Evolutionary conservation across 768 basidiomycete species (phyloP), one percentile per base, ranked within the genome.

Genomic region (Lanmaoa rubissima): DNA sequence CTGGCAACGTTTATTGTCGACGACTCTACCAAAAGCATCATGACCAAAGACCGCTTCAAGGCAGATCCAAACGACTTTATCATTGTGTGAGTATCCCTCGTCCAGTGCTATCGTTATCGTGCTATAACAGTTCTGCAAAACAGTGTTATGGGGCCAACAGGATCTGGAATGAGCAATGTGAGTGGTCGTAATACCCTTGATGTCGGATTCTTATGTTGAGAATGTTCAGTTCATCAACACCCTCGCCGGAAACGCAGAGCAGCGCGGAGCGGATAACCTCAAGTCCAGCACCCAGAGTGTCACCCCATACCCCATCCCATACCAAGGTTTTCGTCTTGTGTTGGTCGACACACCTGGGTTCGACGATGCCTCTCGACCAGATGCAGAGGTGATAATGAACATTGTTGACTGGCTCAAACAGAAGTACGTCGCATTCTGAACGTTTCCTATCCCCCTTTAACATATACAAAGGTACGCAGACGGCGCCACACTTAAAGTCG

Each of bases 91-190:
- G 61, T 45, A 26, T 4, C 26, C 12, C 5, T 28, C 17, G 1
- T 32, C 16, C 5, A 10, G 2, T 4, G 11, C 4, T n/a, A 19
- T 39, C 5, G 16, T 24, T 19, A n/a, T 12, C 1, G 9, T n/a
- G 16, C 40, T 65, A 2, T 53, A 21, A 9, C 14, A 17, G 26
- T 6, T 11, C 11, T 16, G 1, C 7, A 5, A 31, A 28, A 50
- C 34, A 59, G 62, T 35, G 3, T 67, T 24, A 63, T 65, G 61
- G 66, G 66, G 0, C 63, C 59, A 11, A 67, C 59, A 5, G 65
- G 63, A 36, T 52, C 65, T 3, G 65, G 66, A n/a, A 67, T 62
- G 51, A 62, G 56, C 2, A 59, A 60, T 19, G 65, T 65, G 16
- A 45, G 65, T 50, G 31, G 3, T 43, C 19, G 4, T 41, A 4